Conservation (phyloP, 495 filamentous ascomycete genomes). For the Podospora didyma region DNA sequence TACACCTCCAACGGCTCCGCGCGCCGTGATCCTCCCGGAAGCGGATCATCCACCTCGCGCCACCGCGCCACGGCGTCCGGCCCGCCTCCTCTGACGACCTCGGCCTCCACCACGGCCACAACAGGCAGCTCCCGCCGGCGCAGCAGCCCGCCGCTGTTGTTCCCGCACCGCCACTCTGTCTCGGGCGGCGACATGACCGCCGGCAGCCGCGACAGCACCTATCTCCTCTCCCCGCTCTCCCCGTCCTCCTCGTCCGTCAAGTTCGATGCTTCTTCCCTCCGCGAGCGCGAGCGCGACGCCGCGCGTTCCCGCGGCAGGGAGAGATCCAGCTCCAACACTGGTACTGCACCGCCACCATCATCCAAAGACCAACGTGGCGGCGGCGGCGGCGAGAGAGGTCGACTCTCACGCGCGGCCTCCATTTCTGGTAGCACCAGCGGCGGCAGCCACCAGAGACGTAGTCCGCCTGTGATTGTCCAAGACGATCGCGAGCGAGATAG, state of each 20-base stretch:
- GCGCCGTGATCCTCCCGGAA: conserved; percentile 2
- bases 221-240: background rate
- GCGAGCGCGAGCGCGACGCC: background rate
- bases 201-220: too few species aligned
- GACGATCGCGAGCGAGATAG: background rate
- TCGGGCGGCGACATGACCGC: background rate
- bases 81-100: background rate
- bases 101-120: background rate
- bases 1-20: conserved; percentile 10
- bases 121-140: background rate
- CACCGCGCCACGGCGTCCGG: background rate
- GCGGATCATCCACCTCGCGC: background rate
- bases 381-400: too few species aligned
- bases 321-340: too few species aligned
- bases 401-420: background rate
- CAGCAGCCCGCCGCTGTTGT: background rate
- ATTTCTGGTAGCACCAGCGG: background rate
- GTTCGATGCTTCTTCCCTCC: background rate
- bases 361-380: too few species aligned
- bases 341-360: too few species aligned
- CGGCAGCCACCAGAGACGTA: conserved; percentile 3
- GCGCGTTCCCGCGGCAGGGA: background rate
- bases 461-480: background rate
- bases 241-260: background rate
- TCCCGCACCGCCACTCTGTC: background rate